These are phyloP conservation scores for Suhomyces panamericanus DNA, from an alignment of 1,139 yeast species.

Conservation along the genomic window DNA sequence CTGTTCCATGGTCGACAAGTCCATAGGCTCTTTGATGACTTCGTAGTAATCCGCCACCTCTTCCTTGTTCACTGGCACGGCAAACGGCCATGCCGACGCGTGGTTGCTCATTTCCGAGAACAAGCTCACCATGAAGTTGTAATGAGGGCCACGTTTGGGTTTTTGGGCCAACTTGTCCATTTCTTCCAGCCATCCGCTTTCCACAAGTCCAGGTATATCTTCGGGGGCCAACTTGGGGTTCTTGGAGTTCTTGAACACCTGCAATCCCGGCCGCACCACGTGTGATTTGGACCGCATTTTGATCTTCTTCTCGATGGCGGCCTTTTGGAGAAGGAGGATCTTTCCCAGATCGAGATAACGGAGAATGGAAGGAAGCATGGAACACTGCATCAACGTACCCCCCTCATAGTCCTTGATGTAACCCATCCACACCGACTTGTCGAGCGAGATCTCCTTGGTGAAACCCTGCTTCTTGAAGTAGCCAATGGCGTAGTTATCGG, in stretches of 20 bases:
- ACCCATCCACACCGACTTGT: constrained; percentile 93
- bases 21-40: constrained; percentile 99
- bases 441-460: constrained; percentile 88
- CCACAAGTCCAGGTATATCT: constrained; percentile 82
- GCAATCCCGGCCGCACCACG: constrained; percentile 78
- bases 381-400: constrained; percentile 96
- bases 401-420: constrained; percentile 98
- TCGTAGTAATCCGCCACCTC: constrained; percentile 97
- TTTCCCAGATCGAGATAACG: constrained; percentile 89
- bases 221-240: constrained; percentile 57
- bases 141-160: constrained; percentile 94
- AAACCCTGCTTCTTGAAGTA: constrained; percentile 97
- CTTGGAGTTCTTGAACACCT: constrained; percentile 59
- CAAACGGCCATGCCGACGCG: constrained; percentile 99
- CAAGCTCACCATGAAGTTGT: constrained; percentile 87
- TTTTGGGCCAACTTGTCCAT: constrained; percentile 96
- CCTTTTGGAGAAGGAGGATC: constrained; percentile 81
- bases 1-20: constrained; percentile 90
- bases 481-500: constrained; percentile 98
- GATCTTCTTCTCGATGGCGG: constrained; percentile 85
- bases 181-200: constrained; percentile 97
- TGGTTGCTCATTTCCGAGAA: constrained; percentile 88
- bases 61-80: constrained; percentile 86
- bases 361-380: constrained; percentile 78
- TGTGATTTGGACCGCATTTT: constrained; percentile 77